Evolutionary conservation across 352 stramenopile genomes (phyloP).

Genomic region (Pythium aquatile): DNA sequence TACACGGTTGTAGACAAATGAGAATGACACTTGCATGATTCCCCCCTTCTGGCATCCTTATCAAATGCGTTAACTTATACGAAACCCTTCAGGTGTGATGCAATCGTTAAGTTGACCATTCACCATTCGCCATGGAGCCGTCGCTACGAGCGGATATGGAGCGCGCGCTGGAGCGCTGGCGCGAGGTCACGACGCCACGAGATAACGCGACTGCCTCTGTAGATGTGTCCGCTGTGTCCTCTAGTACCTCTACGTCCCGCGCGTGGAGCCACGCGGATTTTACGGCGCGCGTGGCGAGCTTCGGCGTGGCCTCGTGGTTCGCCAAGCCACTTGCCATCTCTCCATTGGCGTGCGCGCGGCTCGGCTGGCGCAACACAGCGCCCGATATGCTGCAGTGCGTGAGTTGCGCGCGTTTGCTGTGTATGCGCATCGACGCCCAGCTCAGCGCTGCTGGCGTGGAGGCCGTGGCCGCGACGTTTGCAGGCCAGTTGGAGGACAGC

Average conservation of each 20-base stretch:
- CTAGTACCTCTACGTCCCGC: conserved; percentile 21
- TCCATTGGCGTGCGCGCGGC: conserved; percentile 44
- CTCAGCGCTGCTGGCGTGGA: conserved; percentile 41
- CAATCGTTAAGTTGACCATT: conserved; percentile 1
- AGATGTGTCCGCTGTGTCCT: neutral
- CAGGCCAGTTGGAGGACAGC: conserved; percentile 35
- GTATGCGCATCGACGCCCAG: conserved; percentile 49
- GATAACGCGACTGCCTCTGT: neutral
- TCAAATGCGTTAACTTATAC: neutral
- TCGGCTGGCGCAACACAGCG: conserved; percentile 51
- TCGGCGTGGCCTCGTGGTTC: conserved; percentile 58
- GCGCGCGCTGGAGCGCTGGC: conserved; percentile 22
- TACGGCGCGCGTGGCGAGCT: conserved; percentile 47
- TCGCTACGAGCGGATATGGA: conserved; percentile 14
- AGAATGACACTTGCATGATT: conserved; percentile 1
- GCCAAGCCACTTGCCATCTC: conserved; percentile 52
- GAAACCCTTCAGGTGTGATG: neutral
- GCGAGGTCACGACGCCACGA: conserved; percentile 26
- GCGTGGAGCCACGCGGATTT: conserved; percentile 56
- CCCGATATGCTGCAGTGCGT: conserved; percentile 46
- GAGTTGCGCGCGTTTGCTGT: conserved; percentile 45
- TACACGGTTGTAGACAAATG: conserved; percentile 5
- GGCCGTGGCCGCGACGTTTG: conserved; percentile 41
- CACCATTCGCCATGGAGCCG: conserved; percentile 1
- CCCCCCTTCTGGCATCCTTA: neutral